Evolutionary conservation across 139 green algal genomes (phyloP), one percentile per base, ranked within the genome.

Genomic region (Asterochloris sp.): DNA sequence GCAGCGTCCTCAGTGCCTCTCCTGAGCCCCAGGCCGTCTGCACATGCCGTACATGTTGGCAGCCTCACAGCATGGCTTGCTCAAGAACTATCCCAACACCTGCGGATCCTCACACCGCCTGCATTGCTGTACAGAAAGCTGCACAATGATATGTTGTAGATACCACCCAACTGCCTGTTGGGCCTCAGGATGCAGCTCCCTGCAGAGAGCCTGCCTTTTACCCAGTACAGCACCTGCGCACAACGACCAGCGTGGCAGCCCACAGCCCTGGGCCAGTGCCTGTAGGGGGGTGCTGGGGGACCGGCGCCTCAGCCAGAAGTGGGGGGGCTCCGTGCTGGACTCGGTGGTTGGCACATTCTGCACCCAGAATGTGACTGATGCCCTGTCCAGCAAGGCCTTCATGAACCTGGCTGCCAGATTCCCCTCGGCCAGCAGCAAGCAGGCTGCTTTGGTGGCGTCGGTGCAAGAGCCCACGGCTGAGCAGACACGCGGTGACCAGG

Each of bases 331-430:
- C 4, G 89, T 97, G 71, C 74, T 97, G 62, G 94, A 98, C 83
- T 91, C 84, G 12, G 89, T 98, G 26, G 87, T 97, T 27, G 94
- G 94, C 13, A 89, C 90, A 1, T 96, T 95, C 77, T 85, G 97
- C 26, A 98, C 94, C 0, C 91, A 97, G 83, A 96, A 95, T 60
- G 93, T 94, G 8, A 89, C 85, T 21, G 94, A 98, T 84, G 90
- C 93, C 28, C 90, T 96, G 66, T 96, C 91, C 47, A 92, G 85
- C 83, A 87, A 86, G 16, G 94, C 94, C 0, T 96, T 94, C 89
- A 93, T 97, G 87, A 92, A 88, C 38, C 82, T 98, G 15, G 86
- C 88, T 4, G 82, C 89, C 16, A 85, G 79, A 16, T 98, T 94
- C 61, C 92, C 92, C 0, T n/a, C 62, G 38, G 38, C 38, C 38